A percentile compares a stretch with the other conserved stretches of the same genome.
Conservation (phyloP, 208 protist genomes). For the Eutreptiella sp. region DNA sequence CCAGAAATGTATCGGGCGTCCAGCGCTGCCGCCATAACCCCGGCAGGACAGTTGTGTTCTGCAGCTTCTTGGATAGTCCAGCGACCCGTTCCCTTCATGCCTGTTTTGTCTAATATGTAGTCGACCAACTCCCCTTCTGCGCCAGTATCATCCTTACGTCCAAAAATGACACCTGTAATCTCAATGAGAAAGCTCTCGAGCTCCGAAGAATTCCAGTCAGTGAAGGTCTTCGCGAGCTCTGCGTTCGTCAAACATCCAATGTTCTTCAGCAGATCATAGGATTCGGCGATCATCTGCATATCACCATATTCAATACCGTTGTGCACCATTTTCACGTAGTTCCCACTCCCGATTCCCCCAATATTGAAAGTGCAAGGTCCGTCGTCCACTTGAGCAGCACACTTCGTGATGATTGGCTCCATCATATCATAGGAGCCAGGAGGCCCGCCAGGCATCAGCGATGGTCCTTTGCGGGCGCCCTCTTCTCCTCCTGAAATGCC, state of each 20-base stretch:
- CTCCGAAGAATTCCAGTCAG: conserved; percentile 87
- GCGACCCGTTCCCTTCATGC: conserved; percentile 94
- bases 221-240: conserved; percentile 80
- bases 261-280: conserved; percentile 82
- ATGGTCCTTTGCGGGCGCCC: conserved; percentile 94
- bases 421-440: conserved; percentile 79
- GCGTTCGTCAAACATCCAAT: conserved; percentile 76
- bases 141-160: conserved; percentile 72
- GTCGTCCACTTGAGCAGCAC: conserved; percentile 88
- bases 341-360: conserved; percentile 89
- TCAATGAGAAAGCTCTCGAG: conserved; percentile 96
- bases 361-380: conserved; percentile 87
- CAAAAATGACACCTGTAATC: conserved; percentile 90
- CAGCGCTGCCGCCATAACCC: conserved; percentile 83
- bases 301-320: conserved; percentile 99
- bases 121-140: conserved; percentile 74
- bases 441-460: conserved; percentile 95
- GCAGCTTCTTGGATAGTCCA: conserved; percentile 89
- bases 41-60: conserved; percentile 75
- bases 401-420: conserved; percentile 88
- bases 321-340: conserved; percentile 99
- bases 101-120: conserved; percentile 88
- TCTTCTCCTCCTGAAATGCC: conserved; percentile 98
- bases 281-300: conserved; percentile 94
- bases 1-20: conserved; percentile 83